Base-by-base conservation (phyloP, 192 early-diverging fungal genomes). In the Obelidium mucronatum region DNA sequence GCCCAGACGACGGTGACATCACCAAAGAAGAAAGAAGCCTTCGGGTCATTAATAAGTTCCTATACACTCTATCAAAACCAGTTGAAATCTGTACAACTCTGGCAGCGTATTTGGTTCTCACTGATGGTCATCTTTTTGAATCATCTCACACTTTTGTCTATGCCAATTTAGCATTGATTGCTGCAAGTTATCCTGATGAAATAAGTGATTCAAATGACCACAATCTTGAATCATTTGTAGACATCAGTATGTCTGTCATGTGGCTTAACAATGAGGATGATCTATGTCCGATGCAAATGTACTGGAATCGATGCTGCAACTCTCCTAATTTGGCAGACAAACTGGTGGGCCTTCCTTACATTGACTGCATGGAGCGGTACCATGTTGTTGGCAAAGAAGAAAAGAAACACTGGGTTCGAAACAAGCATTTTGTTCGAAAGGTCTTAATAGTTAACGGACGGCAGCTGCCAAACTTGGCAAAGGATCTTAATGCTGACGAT, bases 291-390 rank as follows among this genome's bases (percentile, higher is more conserved):
- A 58, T 58, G 55, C 4, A 19, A 28, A 5, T 5, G 8, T 58
- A 58, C 24, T 58, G 55, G 55, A 5, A 58, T 19, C 5, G 55
- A 24, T n/a, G n/a, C n/a, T n/a, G n/a, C n/a, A n/a, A n/a, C n/a
- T 5, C 6, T 44, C 5, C 17, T 17, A 44, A 17, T 44, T 4
- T 15, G 5, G 5, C 6, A 30, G 4, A 3, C 5, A 24, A 58
- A 30, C 26, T 30, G 24, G 8, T 15, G 6, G 24, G 4, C 24
- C 28, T 58, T 5, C 6, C 6, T 24, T 58, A 58, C 61, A 63
- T 63, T 63, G 61, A 63, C 34, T 63, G 61, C 24, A 24, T 63
- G 4, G 61, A 63, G 34, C 34, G 36, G 2, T 63, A 28, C 34
- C 61, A 63, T 39, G 2, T 63, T 15, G 61, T 63, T 30, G 31